Evolutionary conservation across 2,329 filamentous ascomycete species (phyloP), one percentile per base, ranked within the genome.

Genomic region (Boeremia lycopersici): DNA sequence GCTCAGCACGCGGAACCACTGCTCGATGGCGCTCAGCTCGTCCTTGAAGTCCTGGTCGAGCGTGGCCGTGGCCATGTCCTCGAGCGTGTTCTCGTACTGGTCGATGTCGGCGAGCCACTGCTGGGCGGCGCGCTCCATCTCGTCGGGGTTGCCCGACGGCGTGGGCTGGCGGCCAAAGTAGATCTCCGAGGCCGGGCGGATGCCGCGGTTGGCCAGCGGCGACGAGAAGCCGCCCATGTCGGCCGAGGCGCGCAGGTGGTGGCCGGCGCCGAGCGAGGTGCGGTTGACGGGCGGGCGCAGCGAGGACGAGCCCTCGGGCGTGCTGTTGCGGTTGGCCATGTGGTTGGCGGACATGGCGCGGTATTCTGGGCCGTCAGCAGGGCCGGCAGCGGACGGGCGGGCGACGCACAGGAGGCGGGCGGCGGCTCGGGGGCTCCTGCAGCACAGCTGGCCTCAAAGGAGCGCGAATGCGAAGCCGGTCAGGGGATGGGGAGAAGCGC

Each of bases 81-180:
- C 95, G 70, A 99, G 78, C 1, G 95, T 99, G n/a, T 88, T 96
- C 81, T 99, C 95, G 71, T 97, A 97, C 76, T 98, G 93, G 74
- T 99, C 95, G 65, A 99, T 98, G 70, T 99, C 95, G 51, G 93
- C 92, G 68, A 99, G 93, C 95, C 95, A 99, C 77, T 99, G 93
- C 79, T 97, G 93, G 45, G 93, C 92, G 62, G 93, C 90, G 77
- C 93, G 93, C 75, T 98, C 95, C 75, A 95, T 88, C 76, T 98
- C 95, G 60, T 97, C 93, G 17, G 84, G 78, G 65, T 84, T 86
- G 63, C 90, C 73, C 29, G 88, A 67, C 81, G 84, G 68, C 86
- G 87, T 60, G 83, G 83, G 73, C 88, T 84, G 79, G 69, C 89
- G 90, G 61, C 90, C 93, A 76, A 93, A 96, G 76, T 86, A 86